Evolutionary conservation across 176 grass and related monocot species (phyloP), one percentile per base, ranked within the genome.

Genomic region (Oryza brachyantha): DNA sequence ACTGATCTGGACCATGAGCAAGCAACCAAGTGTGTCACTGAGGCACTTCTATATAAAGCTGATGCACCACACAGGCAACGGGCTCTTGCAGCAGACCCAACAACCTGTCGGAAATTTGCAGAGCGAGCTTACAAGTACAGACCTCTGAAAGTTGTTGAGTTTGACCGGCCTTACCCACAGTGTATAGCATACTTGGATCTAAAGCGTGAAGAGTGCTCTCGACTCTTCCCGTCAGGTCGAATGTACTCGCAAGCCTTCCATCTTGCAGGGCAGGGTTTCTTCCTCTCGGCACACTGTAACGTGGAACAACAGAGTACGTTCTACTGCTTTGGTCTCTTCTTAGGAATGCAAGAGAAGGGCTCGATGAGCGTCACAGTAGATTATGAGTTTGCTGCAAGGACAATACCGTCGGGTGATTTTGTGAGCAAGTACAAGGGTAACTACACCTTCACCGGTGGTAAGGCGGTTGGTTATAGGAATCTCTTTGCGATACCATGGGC

Each of bases 341-440:
- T 97, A 13, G 92, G 92, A 62, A 94, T 94, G 92, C 92, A 94
- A 84, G 92, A 94, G 57, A 94, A 94, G 73, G 92, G 92, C n/a
- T 94, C 92, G 9, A 84, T 78, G 17, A 89, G 88, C 9, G 88
- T 97, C 17, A 93, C 88, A 0, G 83, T 93, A 36, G 86, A 97
- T 74, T 91, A 85, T 8, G 93, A 97, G 58, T 85, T 97, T 80
- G 88, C 93, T 16, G 93, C 88, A 39, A 92, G 93, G 45, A 63
- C 52, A 11, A 85, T 77, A 57, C 76, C 88, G 0, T 86, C 88
- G 0, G 90, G 85, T 0, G 83, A 93, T 66, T 97, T 97, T 69
- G 83, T 80, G 45, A 93, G 88, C 83, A 89, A 89, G 73, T 89
- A 90, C 48, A 93, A 91, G 68, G 88, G 88, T 9, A 88, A 97